These are phyloP conservation scores for Salvia splendens DNA, from an alignment of 257 asterid genomes.

Conservation along the genomic window DNA sequence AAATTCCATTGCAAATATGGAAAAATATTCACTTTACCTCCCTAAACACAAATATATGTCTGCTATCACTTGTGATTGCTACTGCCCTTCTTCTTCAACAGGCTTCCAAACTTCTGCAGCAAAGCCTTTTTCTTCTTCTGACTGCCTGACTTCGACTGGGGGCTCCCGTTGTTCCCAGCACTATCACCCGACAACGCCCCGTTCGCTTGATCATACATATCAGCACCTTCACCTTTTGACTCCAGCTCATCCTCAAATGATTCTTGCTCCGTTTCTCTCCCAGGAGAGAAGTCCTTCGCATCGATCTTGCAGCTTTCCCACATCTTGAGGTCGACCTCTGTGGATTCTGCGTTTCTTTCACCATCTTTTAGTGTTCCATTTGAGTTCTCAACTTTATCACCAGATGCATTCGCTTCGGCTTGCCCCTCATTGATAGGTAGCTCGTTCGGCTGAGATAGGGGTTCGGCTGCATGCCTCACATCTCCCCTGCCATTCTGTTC, in stretches of 20 bases:
- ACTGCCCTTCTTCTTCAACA: conserved; percentile 69
- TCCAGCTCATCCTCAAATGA: conserved; percentile 61
- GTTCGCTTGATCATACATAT: conserved; percentile 37
- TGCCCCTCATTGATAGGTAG: conserved; percentile 29
- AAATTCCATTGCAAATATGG: conserved; percentile 29
- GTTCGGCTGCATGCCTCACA: conserved; percentile 44
- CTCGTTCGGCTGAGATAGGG: conserved; percentile 37
- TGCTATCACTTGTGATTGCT: conserved; percentile 50
- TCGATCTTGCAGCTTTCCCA: conserved; percentile 86
- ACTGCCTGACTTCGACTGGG: conserved; percentile 42
- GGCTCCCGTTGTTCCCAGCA: conserved; percentile 40
- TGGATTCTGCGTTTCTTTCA: conserved; percentile 36
- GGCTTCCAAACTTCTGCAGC: conserved; percentile 73
- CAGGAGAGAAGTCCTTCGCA: conserved; percentile 65
- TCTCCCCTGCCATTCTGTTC: conserved; percentile 68
- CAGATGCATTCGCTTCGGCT: no score
- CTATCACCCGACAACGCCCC: conserved; percentile 46
- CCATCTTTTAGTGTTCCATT: conserved; percentile 36
- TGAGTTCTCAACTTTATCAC: conserved; percentile 22
- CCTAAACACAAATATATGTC: conserved; percentile 10
- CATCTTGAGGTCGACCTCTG: conserved; percentile 58
- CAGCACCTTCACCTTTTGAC: conserved; percentile 43
- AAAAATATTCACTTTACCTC: conserved; percentile 40
- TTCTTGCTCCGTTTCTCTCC: conserved; percentile 54
- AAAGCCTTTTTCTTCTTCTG: conserved; percentile 76